phyloP scores from a whole-genome alignment of 805 yeast genomes.

The Allodekkera sacchari region DNA sequence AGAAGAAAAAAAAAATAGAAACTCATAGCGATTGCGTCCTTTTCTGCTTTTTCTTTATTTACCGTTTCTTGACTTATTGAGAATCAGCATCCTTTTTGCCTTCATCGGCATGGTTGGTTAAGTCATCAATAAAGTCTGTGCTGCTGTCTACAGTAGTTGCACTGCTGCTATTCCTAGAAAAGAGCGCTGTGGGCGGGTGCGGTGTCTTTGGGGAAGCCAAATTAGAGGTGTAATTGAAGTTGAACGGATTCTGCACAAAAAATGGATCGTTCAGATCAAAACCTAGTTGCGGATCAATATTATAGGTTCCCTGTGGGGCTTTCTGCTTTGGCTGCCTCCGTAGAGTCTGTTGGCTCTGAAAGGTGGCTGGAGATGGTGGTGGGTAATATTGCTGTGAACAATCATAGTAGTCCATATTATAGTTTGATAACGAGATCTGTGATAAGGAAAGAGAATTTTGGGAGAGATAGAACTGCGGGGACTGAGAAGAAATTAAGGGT shows the following conservation, averaged over 20 bases:
- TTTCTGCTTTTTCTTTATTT: too few species aligned
- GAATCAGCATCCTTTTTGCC: too few species aligned
- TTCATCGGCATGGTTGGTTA: too few species aligned
- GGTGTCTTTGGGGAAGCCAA: slow-evolving; percentile 11
- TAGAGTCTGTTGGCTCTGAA: neutral
- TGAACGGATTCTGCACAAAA: slow-evolving; percentile 42
- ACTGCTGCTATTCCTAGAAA: too few species aligned
- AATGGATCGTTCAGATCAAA: slow-evolving; percentile 41
- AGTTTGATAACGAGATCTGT: slow-evolving; percentile 5
- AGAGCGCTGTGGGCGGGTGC: slow-evolving; percentile 1
- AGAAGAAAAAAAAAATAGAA: too few species aligned
- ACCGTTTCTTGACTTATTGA: too few species aligned
- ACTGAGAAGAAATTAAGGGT: too few species aligned
- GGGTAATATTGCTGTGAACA: slow-evolving; percentile 16
- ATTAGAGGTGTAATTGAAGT: slow-evolving; percentile 31
- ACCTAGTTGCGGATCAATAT: slow-evolving; percentile 31
- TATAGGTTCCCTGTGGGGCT: slow-evolving; percentile 1
- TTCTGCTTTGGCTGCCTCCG: neutral
- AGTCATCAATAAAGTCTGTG: too few species aligned
- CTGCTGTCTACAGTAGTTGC: too few species aligned
- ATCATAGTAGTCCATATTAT: slow-evolving; percentile 17
- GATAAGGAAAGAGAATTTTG: slow-evolving; percentile 6
- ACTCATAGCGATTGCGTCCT: too few species aligned
- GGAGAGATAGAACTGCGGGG: neutral
- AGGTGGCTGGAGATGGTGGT: slow-evolving; percentile 6